A percentile compares a stretch with the other conserved stretches of the same genome.
These are phyloP conservation scores for Dispira simplex DNA, from an alignment of 192 early-diverging fungal genomes.

Conservation along the genomic window DNA sequence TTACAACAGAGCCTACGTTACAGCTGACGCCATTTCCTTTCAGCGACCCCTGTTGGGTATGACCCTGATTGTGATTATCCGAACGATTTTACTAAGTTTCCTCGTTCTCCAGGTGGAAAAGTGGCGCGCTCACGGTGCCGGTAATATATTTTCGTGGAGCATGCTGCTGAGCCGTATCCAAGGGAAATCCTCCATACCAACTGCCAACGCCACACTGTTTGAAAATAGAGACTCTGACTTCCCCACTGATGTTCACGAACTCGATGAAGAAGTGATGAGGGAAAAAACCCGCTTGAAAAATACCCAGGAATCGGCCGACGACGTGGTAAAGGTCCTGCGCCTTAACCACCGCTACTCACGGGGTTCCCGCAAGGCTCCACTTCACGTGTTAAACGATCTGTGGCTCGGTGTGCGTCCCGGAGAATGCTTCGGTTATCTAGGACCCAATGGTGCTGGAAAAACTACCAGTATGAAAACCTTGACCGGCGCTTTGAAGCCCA, in stretches of 20 bases:
- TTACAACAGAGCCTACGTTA: neutral
- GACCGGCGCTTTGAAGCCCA: neutral
- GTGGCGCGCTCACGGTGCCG: neutral
- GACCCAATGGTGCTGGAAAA: slow-evolving; percentile 14
- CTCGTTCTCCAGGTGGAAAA: neutral
- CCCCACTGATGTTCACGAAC: neutral
- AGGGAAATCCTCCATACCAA: neutral
- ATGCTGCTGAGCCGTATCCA: neutral
- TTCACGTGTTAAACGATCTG: neutral
- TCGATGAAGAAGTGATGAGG: slow-evolving; percentile 1
- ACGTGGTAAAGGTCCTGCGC: neutral
- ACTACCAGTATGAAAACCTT: slow-evolving; percentile 10
- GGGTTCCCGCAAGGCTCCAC: neutral
- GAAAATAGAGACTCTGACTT: neutral
- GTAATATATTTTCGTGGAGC: neutral
- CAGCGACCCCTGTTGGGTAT: neutral
- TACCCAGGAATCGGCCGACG: neutral
- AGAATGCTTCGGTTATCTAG: slow-evolving; percentile 13
- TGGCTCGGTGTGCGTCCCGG: slow-evolving; percentile 7
- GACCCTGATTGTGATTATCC: neutral
- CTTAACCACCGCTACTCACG: neutral
- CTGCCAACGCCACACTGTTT: neutral
- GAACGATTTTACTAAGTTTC: neutral
- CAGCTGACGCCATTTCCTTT: neutral
- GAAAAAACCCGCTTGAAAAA: neutral